These are phyloP conservation scores for Lavandula angustifolia DNA, from an alignment of 257 asterid genomes.

Conservation along the genomic window DNA sequence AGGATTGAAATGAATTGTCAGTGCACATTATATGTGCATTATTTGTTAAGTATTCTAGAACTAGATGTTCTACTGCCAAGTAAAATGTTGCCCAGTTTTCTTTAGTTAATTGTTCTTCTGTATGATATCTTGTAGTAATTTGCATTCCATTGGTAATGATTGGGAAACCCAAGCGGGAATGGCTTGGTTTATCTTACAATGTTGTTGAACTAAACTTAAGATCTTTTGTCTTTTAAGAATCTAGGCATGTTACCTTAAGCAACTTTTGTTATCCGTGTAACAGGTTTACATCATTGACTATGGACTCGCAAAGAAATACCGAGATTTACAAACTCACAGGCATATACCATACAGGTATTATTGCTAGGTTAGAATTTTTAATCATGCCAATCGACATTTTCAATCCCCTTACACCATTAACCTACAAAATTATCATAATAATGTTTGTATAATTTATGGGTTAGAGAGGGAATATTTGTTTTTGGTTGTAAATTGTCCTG, in stretches of 20 bases:
- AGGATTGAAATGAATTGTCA: background rate
- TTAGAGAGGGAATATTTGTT: slow-evolving; percentile 7
- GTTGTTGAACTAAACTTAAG: background rate
- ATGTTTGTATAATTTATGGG: slow-evolving; percentile 18
- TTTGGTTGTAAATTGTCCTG: background rate
- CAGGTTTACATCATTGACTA: slow-evolving; percentile 94
- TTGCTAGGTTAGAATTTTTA: slow-evolving; percentile 1
- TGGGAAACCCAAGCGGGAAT: slow-evolving; percentile 37
- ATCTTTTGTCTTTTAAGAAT: background rate
- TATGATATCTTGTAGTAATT: background rate
- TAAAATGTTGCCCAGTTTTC: background rate
- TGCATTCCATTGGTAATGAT: slow-evolving; percentile 28
- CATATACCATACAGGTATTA: slow-evolving; percentile 94
- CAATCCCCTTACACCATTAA: slow-evolving; percentile 4
- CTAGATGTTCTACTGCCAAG: background rate
- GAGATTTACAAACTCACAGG: slow-evolving; percentile 93
- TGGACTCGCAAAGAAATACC: slow-evolving; percentile 93
- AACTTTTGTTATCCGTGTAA: slow-evolving; percentile 37
- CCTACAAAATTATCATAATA: background rate
- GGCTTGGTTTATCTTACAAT: background rate
- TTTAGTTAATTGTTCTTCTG: background rate
- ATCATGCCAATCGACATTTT: background rate
- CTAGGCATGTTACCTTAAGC: slow-evolving; percentile 5
- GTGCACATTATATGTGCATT: background rate
- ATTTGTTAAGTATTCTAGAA: background rate